phyloP scores from a whole-genome alignment of 257 asterid genomes.

The Jacaranda copaia region DNA sequence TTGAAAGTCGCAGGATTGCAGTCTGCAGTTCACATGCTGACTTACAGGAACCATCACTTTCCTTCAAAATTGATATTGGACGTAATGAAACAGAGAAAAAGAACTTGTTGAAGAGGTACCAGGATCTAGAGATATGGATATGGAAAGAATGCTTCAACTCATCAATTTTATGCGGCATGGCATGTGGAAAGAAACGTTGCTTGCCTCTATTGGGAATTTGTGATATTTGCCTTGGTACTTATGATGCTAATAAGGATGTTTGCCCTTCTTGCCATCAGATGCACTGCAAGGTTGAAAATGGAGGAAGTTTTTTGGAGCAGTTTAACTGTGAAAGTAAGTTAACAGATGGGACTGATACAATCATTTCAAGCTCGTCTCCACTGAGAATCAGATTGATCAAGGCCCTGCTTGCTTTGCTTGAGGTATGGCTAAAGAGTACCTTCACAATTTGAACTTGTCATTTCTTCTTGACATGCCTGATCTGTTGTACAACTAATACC shows the following conservation, averaged over 20 bases:
- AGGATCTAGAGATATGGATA: slow-evolving; percentile 77
- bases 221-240: slow-evolving; percentile 62
- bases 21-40: slow-evolving; percentile 59
- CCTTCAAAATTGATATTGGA: slow-evolving; percentile 76
- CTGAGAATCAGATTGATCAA: slow-evolving; percentile 74
- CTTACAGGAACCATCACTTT: slow-evolving; percentile 61
- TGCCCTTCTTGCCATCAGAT: slow-evolving; percentile 60
- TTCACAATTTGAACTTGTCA: slow-evolving; percentile 10
- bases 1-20: slow-evolving; percentile 65
- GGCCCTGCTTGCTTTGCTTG: slow-evolving; percentile 66
- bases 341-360: slow-evolving; percentile 37
- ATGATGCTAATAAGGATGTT: slow-evolving; percentile 45
- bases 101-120: slow-evolving; percentile 65
- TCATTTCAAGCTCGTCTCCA: slow-evolving; percentile 53
- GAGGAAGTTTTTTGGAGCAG: slow-evolving; percentile 39
- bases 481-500: slow-evolving; percentile 26
- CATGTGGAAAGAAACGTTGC: slow-evolving; percentile 67
- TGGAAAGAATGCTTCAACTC: slow-evolving; percentile 85
- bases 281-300: slow-evolving; percentile 35
- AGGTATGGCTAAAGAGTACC: slow-evolving; percentile 55
- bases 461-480: slow-evolving; percentile 19
- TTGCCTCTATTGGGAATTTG: slow-evolving; percentile 68
- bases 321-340: slow-evolving; percentile 39
- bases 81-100: slow-evolving; percentile 60
- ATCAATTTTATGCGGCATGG: slow-evolving; percentile 54